Evolutionary conservation across 1,139 yeast species (phyloP).

Genomic region (Lodderomyces orthopsilosis): DNA sequence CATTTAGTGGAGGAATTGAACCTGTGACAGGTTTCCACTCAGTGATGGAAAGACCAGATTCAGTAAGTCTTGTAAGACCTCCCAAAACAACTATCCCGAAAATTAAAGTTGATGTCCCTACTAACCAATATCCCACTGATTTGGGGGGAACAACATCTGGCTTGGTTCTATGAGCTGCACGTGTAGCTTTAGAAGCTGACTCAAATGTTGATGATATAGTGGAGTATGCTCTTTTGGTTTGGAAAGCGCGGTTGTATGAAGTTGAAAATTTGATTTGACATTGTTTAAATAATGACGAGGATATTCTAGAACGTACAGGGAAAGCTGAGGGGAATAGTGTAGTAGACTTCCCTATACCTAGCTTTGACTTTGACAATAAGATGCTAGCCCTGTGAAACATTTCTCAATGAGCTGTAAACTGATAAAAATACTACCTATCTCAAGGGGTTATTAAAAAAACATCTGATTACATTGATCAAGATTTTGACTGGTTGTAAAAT

Average conservation of each 20-base stretch:
- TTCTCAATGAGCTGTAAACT: background rate
- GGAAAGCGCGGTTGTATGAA: background rate
- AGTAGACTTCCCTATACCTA: background rate
- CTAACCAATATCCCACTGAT: constrained; percentile 80
- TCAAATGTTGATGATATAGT: constrained; percentile 6
- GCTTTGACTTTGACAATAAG: background rate
- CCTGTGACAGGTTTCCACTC: constrained; percentile 99
- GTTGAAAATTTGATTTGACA: background rate
- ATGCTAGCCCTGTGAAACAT: background rate
- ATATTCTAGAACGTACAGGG: background rate
- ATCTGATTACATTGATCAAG: constrained; percentile 4
- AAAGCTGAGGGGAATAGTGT: background rate
- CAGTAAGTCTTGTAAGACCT: constrained; percentile 92
- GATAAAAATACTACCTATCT: background rate
- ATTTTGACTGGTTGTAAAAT: background rate
- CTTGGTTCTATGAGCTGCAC: constrained; percentile 10
- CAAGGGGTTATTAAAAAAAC: background rate
- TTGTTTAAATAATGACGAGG: background rate
- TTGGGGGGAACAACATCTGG: constrained; percentile 34
- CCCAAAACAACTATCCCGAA: constrained; percentile 97
- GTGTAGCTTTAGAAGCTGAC: background rate
- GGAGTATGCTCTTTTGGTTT: constrained; percentile 9
- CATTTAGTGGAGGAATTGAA: constrained; percentile 77
- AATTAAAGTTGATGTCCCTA: constrained; percentile 87
- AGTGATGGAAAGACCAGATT: constrained; percentile 92